Percentiles rank a stretch among this genome's conserved stretches.
phyloP scores from a whole-genome alignment of 768 basidiomycete genomes.

The Plicaturopsis crispa region DNA sequence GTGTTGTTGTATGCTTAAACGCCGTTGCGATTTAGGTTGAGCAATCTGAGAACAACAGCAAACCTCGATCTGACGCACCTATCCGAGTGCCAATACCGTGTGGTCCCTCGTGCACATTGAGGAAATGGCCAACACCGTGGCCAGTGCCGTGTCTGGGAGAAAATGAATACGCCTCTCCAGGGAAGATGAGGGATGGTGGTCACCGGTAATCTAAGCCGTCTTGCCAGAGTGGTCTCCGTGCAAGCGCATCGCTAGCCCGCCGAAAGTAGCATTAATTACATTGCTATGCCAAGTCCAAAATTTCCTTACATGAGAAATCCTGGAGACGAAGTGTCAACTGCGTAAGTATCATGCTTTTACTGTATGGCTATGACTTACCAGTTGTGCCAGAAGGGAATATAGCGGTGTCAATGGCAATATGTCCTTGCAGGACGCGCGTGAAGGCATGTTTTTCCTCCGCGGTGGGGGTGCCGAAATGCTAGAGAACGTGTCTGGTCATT shows the following conservation, averaged over 20 bases:
- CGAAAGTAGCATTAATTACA: neutral
- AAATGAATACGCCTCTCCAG: neutral
- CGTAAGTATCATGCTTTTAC: no score
- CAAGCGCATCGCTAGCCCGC: constrained; percentile 63
- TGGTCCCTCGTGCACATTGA: constrained; percentile 90
- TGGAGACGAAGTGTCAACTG: constrained; percentile 17
- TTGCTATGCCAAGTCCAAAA: neutral
- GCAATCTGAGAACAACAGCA: no score
- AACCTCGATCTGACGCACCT: neutral
- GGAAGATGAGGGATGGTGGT: constrained; percentile 5
- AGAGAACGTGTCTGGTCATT: neutral
- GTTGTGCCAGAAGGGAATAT: constrained; percentile 79
- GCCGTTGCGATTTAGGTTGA: neutral
- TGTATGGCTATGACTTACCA: constrained; percentile 44
- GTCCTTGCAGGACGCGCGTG: constrained; percentile 87
- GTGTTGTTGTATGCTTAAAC: constrained; percentile 57
- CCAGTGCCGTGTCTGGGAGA: constrained; percentile 76
- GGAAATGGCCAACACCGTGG: constrained; percentile 89
- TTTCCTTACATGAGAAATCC: constrained; percentile 48
- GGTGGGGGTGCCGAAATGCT: constrained; percentile 88
- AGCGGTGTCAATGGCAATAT: constrained; percentile 82
- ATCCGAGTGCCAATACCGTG: constrained; percentile 59
- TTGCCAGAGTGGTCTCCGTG: constrained; percentile 72
- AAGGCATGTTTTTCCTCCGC: constrained; percentile 81
- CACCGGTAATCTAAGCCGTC: constrained; percentile 80